Base-by-base conservation (phyloP, 2,329 filamentous ascomycete genomes). In the Cercospora berteroae region DNA sequence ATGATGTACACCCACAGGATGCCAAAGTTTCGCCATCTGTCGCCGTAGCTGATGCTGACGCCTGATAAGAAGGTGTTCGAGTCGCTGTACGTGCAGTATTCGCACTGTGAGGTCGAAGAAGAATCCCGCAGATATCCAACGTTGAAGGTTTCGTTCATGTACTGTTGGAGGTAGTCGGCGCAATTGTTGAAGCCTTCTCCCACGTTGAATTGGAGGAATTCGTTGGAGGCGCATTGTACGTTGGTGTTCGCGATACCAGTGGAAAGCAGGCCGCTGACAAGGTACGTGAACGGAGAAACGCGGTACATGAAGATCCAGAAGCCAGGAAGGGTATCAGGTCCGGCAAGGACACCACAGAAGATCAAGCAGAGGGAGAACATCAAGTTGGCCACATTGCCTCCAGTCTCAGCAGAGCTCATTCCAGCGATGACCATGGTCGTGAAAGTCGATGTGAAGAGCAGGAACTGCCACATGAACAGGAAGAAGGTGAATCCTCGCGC, bases 231-330 rank as follows among this genome's bases (percentile, higher is more conserved):
- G 78, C 93, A 97, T 0, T 77, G 72, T 33, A 94, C 88, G 0
- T 80, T 59, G 0, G 87, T 87, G 73, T 90, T 89, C 48, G 90
- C 90, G 5, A 96, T 81, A 3, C 87, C 91, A 0, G 86, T 86
- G 0, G 89, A 85, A 0, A 94, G 78, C 81, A 96, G 88, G 23
- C 89, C 91, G 9, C 86, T 85, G 27, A 94, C 87, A 16, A 95
- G 81, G 77, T 96, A 97, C 0, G 90, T 94, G 73, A 97, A 91
- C 5, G 65, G 72, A 0, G 89, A 93, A 59, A 93, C 81, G 57
- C 90, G 87, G 79, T 94, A 94, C 89, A 93, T 91, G 83, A 92
- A 92, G 72, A 89, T 87, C 90, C 91, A 94, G 84, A 94, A 93
- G 5, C 86, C 81, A 0, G 91, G 90, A 36, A 94, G 84, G 2